Evolutionary conservation across 768 basidiomycete genomes (phyloP).

Genomic region (Pleurotus cornucopiae): DNA sequence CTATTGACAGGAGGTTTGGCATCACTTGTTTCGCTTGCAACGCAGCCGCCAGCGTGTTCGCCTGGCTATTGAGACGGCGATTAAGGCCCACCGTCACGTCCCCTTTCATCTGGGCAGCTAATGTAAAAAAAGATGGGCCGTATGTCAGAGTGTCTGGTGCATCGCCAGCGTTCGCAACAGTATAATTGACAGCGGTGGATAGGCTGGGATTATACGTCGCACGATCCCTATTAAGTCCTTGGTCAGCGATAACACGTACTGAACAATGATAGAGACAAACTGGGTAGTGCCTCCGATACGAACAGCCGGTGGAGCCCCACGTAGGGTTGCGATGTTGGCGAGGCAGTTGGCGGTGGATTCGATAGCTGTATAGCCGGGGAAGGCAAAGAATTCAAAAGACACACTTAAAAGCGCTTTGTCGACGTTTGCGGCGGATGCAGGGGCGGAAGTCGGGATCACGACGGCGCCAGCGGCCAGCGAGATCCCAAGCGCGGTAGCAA

Average conservation of each 20-base stretch:
- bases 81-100: conserved; percentile 33
- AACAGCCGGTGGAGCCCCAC: conserved; percentile 26
- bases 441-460: conserved; percentile 21
- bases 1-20: conserved; percentile 29
- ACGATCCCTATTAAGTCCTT: conserved; percentile 24
- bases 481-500: background rate
- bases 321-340: conserved; percentile 23
- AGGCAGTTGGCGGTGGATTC: conserved; percentile 28
- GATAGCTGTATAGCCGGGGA: conserved; percentile 28
- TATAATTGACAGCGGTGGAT: conserved; percentile 28
- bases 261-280: conserved; percentile 16
- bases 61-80: conserved; percentile 30
- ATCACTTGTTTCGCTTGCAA: conserved; percentile 24
- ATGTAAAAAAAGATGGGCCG: conserved; percentile 25
- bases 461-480: conserved; percentile 2
- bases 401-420: conserved; percentile 28
- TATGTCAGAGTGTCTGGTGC: conserved; percentile 28
- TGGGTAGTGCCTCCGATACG: conserved; percentile 36
- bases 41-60: conserved; percentile 28
- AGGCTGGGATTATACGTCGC: conserved; percentile 31
- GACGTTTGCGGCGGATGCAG: conserved; percentile 19
- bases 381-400: conserved; percentile 35
- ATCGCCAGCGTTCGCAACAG: conserved; percentile 28
- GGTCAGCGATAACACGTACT: background rate
- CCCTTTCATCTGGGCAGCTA: conserved; percentile 26